These are phyloP conservation scores for Zopfia rhizophila DNA, from an alignment of 2,329 filamentous ascomycete species.

Conservation along the genomic window DNA sequence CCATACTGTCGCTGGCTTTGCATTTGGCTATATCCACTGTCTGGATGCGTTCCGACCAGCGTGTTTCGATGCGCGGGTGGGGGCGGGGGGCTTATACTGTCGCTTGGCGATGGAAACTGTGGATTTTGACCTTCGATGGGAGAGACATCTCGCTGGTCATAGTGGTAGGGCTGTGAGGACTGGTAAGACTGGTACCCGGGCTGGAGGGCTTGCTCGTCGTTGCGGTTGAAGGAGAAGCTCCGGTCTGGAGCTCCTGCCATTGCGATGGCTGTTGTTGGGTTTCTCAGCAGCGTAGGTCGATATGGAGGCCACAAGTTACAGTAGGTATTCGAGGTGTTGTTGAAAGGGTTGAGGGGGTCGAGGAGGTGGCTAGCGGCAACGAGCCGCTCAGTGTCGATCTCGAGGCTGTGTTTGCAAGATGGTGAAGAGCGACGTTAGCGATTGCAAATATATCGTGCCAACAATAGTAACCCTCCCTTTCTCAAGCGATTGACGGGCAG, in stretches of 20 bases:
- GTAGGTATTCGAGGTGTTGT: no score
- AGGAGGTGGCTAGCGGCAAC: no score
- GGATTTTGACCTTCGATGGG: constrained; percentile 26
- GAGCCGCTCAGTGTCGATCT: no score
- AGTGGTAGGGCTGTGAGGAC: constrained; percentile 32
- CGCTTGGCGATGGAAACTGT: constrained; percentile 19
- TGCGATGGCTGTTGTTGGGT: no score
- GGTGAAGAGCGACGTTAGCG: no score
- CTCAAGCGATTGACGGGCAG: no score
- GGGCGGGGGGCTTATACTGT: constrained; percentile 42
- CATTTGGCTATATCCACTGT: constrained; percentile 30
- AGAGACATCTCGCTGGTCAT: constrained; percentile 28
- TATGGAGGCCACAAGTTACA: no score
- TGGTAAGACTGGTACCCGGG: constrained; percentile 29
- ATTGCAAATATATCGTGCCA: no score
- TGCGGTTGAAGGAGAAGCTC: constrained; percentile 20
- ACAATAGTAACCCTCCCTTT: no score
- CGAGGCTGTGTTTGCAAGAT: no score
- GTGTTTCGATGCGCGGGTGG: constrained; percentile 43
- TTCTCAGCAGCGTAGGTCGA: no score
- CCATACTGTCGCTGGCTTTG: constrained; percentile 36
- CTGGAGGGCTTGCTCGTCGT: constrained; percentile 15
- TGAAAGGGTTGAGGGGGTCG: no score
- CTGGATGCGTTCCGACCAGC: constrained; percentile 39
- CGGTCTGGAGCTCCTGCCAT: constrained; percentile 17